These are phyloP conservation scores for Microthlaspi erraticum DNA, from an alignment of 345 rosid genomes.

Conservation along the genomic window DNA sequence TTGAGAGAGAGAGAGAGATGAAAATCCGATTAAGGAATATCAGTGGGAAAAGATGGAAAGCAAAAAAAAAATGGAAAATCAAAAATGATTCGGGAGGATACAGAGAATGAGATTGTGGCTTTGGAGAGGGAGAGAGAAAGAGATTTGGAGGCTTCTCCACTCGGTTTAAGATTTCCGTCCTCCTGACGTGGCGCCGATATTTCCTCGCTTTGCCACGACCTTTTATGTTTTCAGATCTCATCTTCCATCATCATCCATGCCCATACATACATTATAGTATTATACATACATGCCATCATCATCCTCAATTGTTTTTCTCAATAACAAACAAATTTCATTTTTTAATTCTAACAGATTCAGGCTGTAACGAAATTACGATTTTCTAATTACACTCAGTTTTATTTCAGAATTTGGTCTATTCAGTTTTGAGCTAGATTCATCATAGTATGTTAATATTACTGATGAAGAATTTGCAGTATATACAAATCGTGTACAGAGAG, in stretches of 20 bases:
- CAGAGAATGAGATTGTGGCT: slow-evolving; percentile 31
- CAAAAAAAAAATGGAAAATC: background rate
- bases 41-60: background rate
- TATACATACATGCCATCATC: background rate
- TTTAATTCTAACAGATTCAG: background rate
- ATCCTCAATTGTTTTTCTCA: too few species aligned
- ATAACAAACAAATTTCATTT: too few species aligned
- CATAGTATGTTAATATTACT: background rate
- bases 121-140: slow-evolving; percentile 31
- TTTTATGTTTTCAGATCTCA: slow-evolving; percentile 25
- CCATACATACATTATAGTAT: background rate
- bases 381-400: too few species aligned
- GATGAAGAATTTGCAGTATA: background rate
- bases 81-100: slow-evolving; percentile 20
- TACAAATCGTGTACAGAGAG: too few species aligned
- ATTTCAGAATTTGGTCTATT: too few species aligned
- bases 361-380: background rate
- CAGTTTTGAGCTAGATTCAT: background rate
- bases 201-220: slow-evolving; percentile 31
- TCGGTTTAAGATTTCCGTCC: slow-evolving; percentile 46
- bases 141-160: slow-evolving; percentile 50
- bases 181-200: slow-evolving; percentile 43
- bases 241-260: slow-evolving; percentile 5
- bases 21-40: slow-evolving; percentile 23
- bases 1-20: slow-evolving; percentile 3